phyloP scores from a whole-genome alignment of 2,329 filamentous ascomycete species.

The Colletotrichum destructivum region DNA sequence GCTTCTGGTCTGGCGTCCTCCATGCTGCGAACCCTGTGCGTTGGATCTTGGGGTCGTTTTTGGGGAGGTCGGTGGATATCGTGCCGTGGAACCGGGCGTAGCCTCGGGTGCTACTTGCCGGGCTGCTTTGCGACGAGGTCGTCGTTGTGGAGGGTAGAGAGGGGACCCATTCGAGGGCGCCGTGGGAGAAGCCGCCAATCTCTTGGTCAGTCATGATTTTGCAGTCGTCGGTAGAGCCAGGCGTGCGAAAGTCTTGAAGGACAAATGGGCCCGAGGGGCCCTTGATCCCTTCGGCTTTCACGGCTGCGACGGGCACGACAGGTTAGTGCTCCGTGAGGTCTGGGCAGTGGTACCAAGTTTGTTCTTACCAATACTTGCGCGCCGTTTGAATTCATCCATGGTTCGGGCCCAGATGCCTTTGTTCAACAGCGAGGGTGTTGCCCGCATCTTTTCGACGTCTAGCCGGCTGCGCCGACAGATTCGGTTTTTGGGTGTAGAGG shows the following conservation, averaged over 20 bases:
- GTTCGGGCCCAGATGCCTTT: constrained; percentile 73
- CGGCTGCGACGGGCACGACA: constrained; percentile 60
- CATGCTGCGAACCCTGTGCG: constrained; percentile 92
- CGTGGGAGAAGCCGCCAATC: constrained; percentile 88
- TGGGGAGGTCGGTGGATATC: constrained; percentile 89
- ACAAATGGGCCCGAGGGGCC: constrained; percentile 74
- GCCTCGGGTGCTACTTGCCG: constrained; percentile 45
- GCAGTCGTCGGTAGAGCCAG: constrained; percentile 64
- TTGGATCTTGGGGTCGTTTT: constrained; percentile 80
- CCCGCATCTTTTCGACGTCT: constrained; percentile 60
- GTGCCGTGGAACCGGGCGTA: constrained; percentile 88
- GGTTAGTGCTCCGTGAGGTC: neutral
- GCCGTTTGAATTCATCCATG: constrained; percentile 71
- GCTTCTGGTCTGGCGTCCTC: constrained; percentile 82
- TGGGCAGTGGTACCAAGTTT: neutral
- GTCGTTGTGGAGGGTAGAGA: constrained; percentile 41
- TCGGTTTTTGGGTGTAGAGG: neutral
- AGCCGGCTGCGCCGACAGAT: constrained; percentile 2
- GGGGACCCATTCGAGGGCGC: constrained; percentile 76
- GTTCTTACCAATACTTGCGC: constrained; percentile 67
- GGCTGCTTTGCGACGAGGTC: constrained; percentile 33
- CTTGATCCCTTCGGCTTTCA: constrained; percentile 79
- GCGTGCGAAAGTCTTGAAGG: constrained; percentile 74
- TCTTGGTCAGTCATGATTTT: constrained; percentile 90
- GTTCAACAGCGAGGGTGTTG: constrained; percentile 58